A percentile compares a stretch with the other conserved stretches of the same genome.
Conservation (phyloP, 257 asterid species). For the Nicotiana tabacum region DNA sequence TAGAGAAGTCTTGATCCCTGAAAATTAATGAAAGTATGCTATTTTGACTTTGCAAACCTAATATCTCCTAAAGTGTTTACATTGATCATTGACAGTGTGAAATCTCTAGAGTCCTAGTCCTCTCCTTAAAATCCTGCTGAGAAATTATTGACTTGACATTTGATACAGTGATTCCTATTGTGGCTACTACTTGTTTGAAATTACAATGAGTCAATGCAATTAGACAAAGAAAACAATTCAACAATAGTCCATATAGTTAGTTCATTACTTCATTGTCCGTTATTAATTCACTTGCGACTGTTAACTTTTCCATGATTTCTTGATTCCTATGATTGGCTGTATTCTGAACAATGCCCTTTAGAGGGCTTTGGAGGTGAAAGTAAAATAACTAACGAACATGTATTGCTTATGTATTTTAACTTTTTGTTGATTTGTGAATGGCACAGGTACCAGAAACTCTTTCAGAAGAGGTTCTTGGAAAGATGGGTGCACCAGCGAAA, state of each 20-base stretch:
- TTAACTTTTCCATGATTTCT: background rate
- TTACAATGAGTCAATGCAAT: background rate
- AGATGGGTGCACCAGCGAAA: constrained; percentile 59
- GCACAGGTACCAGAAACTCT: constrained; percentile 56
- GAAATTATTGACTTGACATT: background rate
- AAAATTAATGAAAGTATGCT: background rate
- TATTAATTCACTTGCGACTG: background rate
- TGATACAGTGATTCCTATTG: background rate
- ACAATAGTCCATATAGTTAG: background rate
- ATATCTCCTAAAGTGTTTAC: background rate
- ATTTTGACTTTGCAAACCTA: background rate
- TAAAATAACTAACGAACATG: background rate
- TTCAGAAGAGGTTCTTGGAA: constrained; percentile 42
- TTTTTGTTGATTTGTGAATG: background rate
- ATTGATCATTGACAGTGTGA: background rate
- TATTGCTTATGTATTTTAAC: background rate
- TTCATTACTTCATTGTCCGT: background rate
- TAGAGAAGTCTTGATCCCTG: background rate
- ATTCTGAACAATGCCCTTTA: background rate
- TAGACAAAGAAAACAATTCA: background rate
- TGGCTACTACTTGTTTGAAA: background rate
- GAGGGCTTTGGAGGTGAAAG: background rate
- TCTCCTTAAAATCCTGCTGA: background rate
- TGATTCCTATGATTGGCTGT: background rate
- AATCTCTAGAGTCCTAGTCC: background rate